Evolutionary conservation across 2,329 filamentous ascomycete genomes (phyloP).

Genomic region (Apiospora kogelbergensis): DNA sequence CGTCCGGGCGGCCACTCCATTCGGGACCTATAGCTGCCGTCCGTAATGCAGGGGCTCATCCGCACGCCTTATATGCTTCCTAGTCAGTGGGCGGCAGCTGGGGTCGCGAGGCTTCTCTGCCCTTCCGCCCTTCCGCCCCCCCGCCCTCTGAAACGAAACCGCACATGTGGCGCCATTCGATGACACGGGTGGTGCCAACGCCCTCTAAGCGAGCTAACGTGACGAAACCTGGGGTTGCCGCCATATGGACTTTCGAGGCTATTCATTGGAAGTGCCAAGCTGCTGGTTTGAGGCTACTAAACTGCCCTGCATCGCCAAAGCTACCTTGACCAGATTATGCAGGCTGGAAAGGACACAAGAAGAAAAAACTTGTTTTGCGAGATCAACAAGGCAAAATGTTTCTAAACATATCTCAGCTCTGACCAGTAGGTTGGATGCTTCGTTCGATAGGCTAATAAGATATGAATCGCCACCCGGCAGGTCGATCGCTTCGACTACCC

Average conservation of each 20-base stretch:
- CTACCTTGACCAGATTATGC: neutral
- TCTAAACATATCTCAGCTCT: neutral
- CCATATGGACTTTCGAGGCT: neutral
- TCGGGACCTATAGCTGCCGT: neutral
- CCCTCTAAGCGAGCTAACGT: neutral
- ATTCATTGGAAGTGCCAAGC: neutral
- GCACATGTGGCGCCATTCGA: neutral
- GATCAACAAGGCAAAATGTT: neutral
- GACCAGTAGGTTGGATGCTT: neutral
- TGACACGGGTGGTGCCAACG: neutral
- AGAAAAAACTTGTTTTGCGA: neutral
- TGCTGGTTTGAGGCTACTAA: neutral
- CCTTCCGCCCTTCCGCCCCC: neutral
- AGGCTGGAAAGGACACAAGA: neutral
- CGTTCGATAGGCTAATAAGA: neutral
- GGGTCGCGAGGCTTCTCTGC: neutral
- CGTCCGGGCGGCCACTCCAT: neutral
- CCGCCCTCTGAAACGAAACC: neutral
- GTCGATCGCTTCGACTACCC: neutral
- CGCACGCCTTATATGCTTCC: neutral
- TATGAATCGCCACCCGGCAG: neutral
- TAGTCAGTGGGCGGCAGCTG: neutral
- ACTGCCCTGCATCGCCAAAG: neutral
- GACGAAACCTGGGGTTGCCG: constrained; percentile 2
- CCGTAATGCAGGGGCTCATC: neutral